Conservation (phyloP, 345 rosid species). For the Adansonia digitata region DNA sequence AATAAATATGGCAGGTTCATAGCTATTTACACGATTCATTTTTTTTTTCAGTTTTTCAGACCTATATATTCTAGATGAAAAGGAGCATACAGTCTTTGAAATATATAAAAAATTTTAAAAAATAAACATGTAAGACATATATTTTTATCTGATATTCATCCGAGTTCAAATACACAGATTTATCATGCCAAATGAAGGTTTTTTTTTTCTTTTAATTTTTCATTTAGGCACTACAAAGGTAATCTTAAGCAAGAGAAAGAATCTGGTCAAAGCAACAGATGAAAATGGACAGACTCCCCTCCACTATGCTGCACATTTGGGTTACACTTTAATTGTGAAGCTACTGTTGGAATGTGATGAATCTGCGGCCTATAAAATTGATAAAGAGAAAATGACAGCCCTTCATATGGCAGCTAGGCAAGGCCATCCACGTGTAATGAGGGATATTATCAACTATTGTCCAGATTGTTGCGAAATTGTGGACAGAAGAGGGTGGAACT, state of each 20-base stretch:
- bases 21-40: no score
- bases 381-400: background rate
- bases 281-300: background rate
- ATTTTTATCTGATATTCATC: no score
- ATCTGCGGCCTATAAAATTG: background rate
- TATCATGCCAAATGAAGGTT: background rate
- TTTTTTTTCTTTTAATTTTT: background rate
- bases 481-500: background rate
- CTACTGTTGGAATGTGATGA: slow-evolving; percentile 1
- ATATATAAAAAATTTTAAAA: no score
- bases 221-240: background rate
- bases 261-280: background rate
- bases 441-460: background rate
- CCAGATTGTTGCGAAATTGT: background rate
- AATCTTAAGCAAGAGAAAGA: background rate
- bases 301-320: background rate
- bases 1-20: no score
- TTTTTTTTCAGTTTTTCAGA: no score
- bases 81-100: no score
- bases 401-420: slow-evolving; percentile 16
- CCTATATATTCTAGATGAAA: no score
- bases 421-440: background rate
- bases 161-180: background rate
- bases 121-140: no score
- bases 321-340: background rate